Evolutionary conservation across 495 filamentous ascomycete genomes (phyloP), one percentile per base, ranked within the genome.

Genomic region (Cercophora scortea): DNA sequence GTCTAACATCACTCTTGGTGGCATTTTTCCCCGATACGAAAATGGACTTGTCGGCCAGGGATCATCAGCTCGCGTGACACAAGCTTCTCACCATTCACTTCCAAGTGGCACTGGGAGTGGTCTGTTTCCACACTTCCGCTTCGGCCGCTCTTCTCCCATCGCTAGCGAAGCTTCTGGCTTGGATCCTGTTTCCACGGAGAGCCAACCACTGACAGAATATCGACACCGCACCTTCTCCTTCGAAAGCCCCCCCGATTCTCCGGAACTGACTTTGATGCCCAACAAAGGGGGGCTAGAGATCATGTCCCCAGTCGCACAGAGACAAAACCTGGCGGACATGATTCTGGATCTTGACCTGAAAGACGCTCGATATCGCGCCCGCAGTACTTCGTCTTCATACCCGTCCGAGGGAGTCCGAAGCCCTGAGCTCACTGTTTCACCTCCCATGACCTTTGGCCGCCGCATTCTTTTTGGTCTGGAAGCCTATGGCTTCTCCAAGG

Each of bases 321-420:
- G 17, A 4, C 8, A 25, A 5, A 35, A 39, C 33, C 6, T 13
- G 8, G 17, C 5, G 5, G 17, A 45, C 19, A 32, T 32, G 3
- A 13, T 10, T n/a, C 3, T 9, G 19, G 8, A 25, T 13, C 10
- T 11, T 1, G 17, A 45, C 18, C 36, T 11, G 36, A 10, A 38
- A 1, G 42, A 17, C 6, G 5, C 9, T 8, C 42, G 33, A 1
- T 46, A 48, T n/a, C 49, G 39, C 6, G 36, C 54, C 15, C 54
- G 60, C n/a, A 62, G 54, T 38, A 49, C 54, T 9, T 65, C 62
- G 15, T 65, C 62, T 3, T 56, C 55, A 9, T 65, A 65, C 46
- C 60, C 62, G 1, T 58, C 60, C 0, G 60, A 65, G 36, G 60
- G 60, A 7, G 44, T 55, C n/a, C 50, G 51, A 3, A 62, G 56